phyloP scores from a whole-genome alignment of 768 basidiomycete genomes.

The Boletus rubescentipes region DNA sequence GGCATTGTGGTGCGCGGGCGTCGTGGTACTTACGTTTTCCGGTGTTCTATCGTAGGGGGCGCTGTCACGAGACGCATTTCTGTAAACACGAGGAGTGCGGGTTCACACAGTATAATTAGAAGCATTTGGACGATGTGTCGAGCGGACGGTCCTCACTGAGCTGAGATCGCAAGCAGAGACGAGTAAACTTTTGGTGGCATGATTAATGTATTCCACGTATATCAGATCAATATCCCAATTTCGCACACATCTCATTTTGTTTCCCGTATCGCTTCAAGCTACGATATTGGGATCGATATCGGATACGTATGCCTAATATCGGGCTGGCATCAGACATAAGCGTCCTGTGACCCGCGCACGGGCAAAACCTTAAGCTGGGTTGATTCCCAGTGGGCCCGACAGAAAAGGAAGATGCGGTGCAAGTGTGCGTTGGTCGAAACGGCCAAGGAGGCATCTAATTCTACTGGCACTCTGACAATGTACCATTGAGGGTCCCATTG shows the following conservation, averaged over 20 bases:
- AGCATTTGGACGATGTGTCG: neutral
- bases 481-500: too few relatives aligned
- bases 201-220: slow-evolving; percentile 29
- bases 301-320: slow-evolving; percentile 21
- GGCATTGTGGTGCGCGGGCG: neutral
- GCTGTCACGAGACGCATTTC: slow-evolving; percentile 54
- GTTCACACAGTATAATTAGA: slow-evolving; percentile 20
- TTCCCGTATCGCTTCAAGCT: slow-evolving; percentile 9
- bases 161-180: neutral
- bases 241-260: slow-evolving; percentile 20
- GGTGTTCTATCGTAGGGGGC: slow-evolving; percentile 38
- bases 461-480: too few relatives aligned
- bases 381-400: slow-evolving; percentile 13
- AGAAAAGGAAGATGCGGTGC: slow-evolving; percentile 12
- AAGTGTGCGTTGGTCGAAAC: neutral
- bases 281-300: slow-evolving; percentile 21
- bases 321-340: slow-evolving; percentile 21
- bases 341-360: slow-evolving; percentile 2
- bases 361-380: slow-evolving; percentile 16
- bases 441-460: too few relatives aligned
- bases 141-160: neutral
- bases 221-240: slow-evolving; percentile 22
- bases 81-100: slow-evolving; percentile 34
- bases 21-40: slow-evolving; percentile 26
- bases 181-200: neutral